Base-by-base conservation (phyloP, 2,329 filamentous ascomycete species). In the Colletotrichum sp. region DNA sequence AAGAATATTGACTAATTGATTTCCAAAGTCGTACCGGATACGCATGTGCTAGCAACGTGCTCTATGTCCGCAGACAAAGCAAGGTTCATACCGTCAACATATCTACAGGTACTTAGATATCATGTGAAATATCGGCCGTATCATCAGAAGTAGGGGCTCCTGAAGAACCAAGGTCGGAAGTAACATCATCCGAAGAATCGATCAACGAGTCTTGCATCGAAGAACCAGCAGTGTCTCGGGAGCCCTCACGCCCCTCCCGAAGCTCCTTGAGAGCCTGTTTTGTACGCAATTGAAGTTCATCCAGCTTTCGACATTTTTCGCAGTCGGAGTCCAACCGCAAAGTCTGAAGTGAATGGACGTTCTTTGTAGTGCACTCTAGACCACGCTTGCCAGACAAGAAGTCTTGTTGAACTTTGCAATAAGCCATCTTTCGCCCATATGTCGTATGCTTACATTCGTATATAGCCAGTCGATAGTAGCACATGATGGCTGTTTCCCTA, bases 201-300 rank as follows among this genome's bases (percentile, higher is more conserved):
- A 26, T 16, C 32, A 32, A 64, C 4, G 34, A 66, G 5, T 85
- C 89, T 68, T 80, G 30, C 78, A 78, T n/a, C 65, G 64, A 69
- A 76, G 69, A 78, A 77, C 77, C 78, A 77, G 69, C 68, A 67
- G 30, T 34, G 13, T 39, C 36, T 30, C 16, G n/a, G 18, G 55
- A 18, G n/a, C 16, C 34, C 18, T 62, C n/a, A 21, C 62, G 55
- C 26, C 49, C 72, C 30, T 78, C 24, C 13, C 12, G 59, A n/a
- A 77, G 32, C 12, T 57, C 30, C 24, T 44, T 26, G 16, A 78
- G 39, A 9, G 52, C 67, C 16, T 64, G n/a, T n/a, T 62, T 57
- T 10, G 71, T 55, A 30, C 70, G 69, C 9, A 15, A 6, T 34
- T 44, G 59, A 16, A 70, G 66, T 10, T 44, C 24, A 32, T 74